Evolutionary conservation across 2,329 filamentous ascomycete species (phyloP).

Genomic region (Chrysoporthe cubensis): DNA sequence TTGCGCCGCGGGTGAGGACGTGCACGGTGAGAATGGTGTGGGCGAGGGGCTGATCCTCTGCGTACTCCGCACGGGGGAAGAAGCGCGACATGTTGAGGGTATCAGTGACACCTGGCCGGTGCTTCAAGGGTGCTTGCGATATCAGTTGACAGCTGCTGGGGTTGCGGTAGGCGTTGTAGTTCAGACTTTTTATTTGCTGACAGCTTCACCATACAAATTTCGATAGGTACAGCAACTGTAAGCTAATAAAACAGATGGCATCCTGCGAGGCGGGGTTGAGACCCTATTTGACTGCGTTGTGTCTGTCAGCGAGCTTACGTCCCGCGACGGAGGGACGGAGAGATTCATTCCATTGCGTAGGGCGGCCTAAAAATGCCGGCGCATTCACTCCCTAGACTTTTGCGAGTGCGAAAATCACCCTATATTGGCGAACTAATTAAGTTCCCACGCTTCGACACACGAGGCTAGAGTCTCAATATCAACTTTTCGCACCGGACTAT

Average conservation of each 20-base stretch:
- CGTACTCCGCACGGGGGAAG: slow-evolving; percentile 59
- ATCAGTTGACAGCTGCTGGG: not conserved
- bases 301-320: not conserved
- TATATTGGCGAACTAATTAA: not conserved
- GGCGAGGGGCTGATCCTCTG: slow-evolving; percentile 64
- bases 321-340: not conserved
- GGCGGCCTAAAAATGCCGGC: not conserved
- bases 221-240: not conserved
- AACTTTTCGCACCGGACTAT: not conserved
- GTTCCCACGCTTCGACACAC: not conserved
- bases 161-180: not conserved
- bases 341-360: not conserved
- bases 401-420: not conserved
- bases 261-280: not conserved
- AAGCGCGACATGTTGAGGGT: slow-evolving; percentile 54
- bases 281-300: not conserved
- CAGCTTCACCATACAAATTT: not conserved
- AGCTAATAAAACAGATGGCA: not conserved
- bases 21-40: slow-evolving; percentile 62
- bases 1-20: slow-evolving; percentile 35
- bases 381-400: not conserved
- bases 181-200: not conserved
- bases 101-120: not conserved
- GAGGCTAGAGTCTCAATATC: not conserved
- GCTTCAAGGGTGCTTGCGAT: not conserved